phyloP scores from a whole-genome alignment of 2,329 filamentous ascomycete genomes.

The Pestalotiopsis sp. region DNA sequence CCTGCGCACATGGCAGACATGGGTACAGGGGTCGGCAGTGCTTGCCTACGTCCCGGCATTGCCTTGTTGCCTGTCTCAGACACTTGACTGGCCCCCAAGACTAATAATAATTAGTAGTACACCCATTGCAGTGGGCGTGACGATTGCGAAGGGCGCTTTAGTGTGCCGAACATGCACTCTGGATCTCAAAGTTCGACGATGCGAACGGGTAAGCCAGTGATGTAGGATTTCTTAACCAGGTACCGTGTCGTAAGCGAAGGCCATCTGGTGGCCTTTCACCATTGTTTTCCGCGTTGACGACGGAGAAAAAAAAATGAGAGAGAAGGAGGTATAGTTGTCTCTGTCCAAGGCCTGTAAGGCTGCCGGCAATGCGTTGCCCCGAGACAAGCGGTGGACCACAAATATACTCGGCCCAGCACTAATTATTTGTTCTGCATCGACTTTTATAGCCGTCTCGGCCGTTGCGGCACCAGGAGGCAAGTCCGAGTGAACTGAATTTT shows the following conservation, averaged over 20 bases:
- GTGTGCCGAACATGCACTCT: no score
- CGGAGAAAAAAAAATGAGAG: no score
- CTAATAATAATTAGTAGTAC: background rate
- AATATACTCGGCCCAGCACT: background rate
- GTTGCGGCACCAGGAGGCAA: background rate
- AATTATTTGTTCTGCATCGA: background rate
- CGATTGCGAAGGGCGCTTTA: background rate
- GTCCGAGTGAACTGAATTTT: background rate
- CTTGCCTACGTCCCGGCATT: background rate
- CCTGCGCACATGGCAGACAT: conserved; percentile 3
- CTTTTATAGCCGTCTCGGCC: background rate
- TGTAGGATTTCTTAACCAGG: background rate
- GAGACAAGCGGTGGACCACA: background rate
- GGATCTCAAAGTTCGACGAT: no score
- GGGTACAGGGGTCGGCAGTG: conserved; percentile 6
- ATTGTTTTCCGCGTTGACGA: background rate
- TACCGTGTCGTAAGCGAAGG: background rate
- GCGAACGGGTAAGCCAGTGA: no score
- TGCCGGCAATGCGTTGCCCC: background rate
- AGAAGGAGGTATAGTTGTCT: background rate
- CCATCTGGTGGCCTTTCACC: background rate
- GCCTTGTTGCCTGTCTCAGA: background rate
- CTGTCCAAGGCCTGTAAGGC: background rate
- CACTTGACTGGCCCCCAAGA: background rate
- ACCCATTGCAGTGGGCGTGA: background rate